A percentile compares a stretch with the other conserved stretches of the same genome.
These are phyloP conservation scores for Limonium bicolor DNA, from an alignment of 148 eudicot genomes.

Conservation along the genomic window DNA sequence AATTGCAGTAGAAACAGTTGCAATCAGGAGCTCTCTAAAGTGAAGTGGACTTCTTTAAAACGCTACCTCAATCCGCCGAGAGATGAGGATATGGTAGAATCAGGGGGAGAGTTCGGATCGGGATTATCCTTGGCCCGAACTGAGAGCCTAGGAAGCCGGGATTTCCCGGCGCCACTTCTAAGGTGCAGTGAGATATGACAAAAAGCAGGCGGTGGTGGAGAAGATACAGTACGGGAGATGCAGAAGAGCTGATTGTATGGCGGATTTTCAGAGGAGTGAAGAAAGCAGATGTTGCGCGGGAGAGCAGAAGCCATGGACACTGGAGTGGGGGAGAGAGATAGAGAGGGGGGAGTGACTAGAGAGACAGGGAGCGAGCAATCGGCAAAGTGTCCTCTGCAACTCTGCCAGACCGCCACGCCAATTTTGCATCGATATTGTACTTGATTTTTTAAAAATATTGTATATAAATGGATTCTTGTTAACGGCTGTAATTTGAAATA, in stretches of 20 bases:
- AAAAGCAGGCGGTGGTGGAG: neutral
- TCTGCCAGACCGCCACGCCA: too few relatives aligned
- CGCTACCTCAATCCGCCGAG: conserved; percentile 23
- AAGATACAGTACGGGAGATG: neutral
- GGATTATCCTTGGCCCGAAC: conserved; percentile 8
- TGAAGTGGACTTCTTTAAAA: conserved; percentile 1
- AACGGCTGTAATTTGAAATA: too few relatives aligned
- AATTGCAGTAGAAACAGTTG: neutral
- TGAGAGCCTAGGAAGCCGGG: conserved; percentile 11
- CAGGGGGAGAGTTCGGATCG: conserved; percentile 6
- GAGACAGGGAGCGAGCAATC: too few relatives aligned
- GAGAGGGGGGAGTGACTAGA: neutral
- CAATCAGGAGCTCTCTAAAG: neutral
- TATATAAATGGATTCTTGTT: too few relatives aligned
- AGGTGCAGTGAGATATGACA: conserved; percentile 15
- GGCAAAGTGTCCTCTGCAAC: too few relatives aligned
- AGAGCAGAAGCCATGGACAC: conserved; percentile 2
- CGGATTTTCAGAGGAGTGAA: neutral
- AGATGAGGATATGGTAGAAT: conserved; percentile 5
- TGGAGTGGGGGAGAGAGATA: neutral
- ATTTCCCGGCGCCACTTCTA: conserved; percentile 19
- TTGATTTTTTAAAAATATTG: too few relatives aligned
- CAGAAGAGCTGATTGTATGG: neutral
- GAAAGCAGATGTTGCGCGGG: neutral
- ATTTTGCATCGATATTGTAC: too few relatives aligned